A percentile compares a stretch with the other conserved stretches of the same genome.
phyloP scores from a whole-genome alignment of 345 rosid genomes.

The Turnera subulata region DNA sequence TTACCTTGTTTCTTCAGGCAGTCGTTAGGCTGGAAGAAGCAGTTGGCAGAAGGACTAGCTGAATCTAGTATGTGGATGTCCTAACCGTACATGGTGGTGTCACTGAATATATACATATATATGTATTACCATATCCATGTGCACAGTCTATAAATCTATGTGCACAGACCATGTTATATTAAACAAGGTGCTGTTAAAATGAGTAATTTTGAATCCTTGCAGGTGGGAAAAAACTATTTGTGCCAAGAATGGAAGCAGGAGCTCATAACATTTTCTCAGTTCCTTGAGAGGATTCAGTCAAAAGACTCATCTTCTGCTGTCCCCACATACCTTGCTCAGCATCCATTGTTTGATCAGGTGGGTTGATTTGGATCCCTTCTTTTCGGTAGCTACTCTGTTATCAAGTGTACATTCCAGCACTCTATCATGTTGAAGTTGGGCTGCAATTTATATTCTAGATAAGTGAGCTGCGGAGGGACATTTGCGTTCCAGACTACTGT shows the following conservation, averaged over 20 bases:
- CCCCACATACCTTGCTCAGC: slow-evolving; percentile 94
- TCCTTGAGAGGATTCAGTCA: slow-evolving; percentile 73
- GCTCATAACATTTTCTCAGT: slow-evolving; percentile 83
- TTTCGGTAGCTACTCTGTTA: background rate
- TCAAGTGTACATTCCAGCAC: background rate
- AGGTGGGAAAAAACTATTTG: slow-evolving; percentile 95
- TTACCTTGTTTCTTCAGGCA: slow-evolving; percentile 1
- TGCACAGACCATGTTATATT: background rate
- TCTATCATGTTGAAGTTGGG: slow-evolving; percentile 15
- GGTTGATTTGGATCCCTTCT: slow-evolving; percentile 3
- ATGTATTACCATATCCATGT: background rate
- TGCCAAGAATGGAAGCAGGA: slow-evolving; percentile 97
- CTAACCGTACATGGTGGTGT: background rate
- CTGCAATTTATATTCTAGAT: slow-evolving; percentile 44
- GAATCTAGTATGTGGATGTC: background rate
- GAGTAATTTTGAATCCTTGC: slow-evolving; percentile 36
- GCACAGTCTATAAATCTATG: background rate
- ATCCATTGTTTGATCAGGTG: slow-evolving; percentile 93
- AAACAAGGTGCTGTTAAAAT: background rate
- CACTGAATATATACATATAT: background rate
- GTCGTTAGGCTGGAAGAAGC: background rate
- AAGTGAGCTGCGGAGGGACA: slow-evolving; percentile 73
- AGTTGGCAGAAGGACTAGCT: background rate
- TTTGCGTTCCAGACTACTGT: slow-evolving; percentile 91
- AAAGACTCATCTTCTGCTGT: slow-evolving; percentile 35